Conservation (phyloP, 495 filamentous ascomycete species). For the Glonium stellatum region DNA sequence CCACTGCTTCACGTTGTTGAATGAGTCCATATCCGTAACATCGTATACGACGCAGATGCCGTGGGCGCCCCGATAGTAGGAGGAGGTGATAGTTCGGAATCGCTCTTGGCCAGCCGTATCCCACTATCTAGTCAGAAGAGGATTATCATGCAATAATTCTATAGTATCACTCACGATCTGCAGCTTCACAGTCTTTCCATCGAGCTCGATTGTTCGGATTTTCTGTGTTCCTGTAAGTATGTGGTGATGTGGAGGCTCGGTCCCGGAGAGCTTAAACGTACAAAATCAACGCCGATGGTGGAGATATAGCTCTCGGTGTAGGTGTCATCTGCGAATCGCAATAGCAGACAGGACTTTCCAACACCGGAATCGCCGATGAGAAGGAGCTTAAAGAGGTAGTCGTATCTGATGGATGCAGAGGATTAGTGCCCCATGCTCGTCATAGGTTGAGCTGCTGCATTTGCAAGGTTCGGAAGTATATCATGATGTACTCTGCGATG, state of each 20-base stretch:
- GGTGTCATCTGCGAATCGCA: slow-evolving; percentile 98
- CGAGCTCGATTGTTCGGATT: slow-evolving; percentile 98
- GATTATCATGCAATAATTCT: background rate
- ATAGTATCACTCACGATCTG: slow-evolving; percentile 71
- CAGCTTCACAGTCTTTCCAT: slow-evolving; percentile 98
- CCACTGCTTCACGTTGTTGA: slow-evolving; percentile 99
- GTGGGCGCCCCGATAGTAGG: slow-evolving; percentile 97
- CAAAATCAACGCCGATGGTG: slow-evolving; percentile 98
- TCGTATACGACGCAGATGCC: slow-evolving; percentile 99
- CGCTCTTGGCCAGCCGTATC: slow-evolving; percentile 98
- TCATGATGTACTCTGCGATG: slow-evolving; percentile 9
- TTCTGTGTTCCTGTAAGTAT: slow-evolving; percentile 52
- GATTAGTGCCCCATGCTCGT: background rate
- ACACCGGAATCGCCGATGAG: slow-evolving; percentile 99
- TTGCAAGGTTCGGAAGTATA: background rate
- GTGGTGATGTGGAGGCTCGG: background rate
- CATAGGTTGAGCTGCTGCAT: background rate
- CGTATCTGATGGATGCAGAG: slow-evolving; percentile 62
- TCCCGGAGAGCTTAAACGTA: slow-evolving; percentile 43
- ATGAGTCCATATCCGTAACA: slow-evolving; percentile 99
- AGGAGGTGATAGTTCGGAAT: slow-evolving; percentile 98
- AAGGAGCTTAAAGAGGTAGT: slow-evolving; percentile 99
- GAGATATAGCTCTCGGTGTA: slow-evolving; percentile 99
- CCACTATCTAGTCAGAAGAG: slow-evolving; percentile 55
- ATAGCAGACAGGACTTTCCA: slow-evolving; percentile 96